phyloP scores from a whole-genome alignment of 1,139 yeast species.

The Blastobotrys ciferrii region DNA sequence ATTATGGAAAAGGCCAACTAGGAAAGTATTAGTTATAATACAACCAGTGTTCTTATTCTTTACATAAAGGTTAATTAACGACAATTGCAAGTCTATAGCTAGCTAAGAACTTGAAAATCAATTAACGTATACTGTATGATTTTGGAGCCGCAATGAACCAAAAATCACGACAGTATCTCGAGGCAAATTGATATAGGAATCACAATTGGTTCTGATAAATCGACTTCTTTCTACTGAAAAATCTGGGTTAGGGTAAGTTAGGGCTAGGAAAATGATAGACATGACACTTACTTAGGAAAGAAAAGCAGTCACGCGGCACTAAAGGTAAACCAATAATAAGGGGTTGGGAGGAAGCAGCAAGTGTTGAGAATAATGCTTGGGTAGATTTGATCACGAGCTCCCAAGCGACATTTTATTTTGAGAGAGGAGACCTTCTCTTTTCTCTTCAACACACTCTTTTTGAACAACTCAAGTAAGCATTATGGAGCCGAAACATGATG shows the following conservation, averaged over 20 bases:
- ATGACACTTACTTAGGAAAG: neutral
- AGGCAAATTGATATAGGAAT: too few species aligned
- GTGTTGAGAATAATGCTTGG: neutral
- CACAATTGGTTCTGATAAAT: too few species aligned
- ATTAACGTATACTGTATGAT: too few species aligned
- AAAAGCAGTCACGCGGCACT: slow-evolving; percentile 5
- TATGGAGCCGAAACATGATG: neutral
- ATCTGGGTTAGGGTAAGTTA: neutral
- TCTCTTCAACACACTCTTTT: slow-evolving; percentile 16
- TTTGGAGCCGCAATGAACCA: too few species aligned
- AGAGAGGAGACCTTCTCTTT: slow-evolving; percentile 7
- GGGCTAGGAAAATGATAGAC: neutral
- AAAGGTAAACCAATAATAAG: neutral
- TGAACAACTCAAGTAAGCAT: slow-evolving; percentile 19
- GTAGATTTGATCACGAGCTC: neutral
- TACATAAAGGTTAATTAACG: too few species aligned
- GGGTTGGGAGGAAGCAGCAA: neutral
- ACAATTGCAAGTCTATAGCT: too few species aligned
- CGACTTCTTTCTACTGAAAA: too few species aligned
- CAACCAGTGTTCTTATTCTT: too few species aligned
- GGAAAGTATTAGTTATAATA: too few species aligned
- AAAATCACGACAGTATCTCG: too few species aligned
- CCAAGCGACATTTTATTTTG: slow-evolving; percentile 3
- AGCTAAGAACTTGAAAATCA: too few species aligned
- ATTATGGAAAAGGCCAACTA: too few species aligned